Evolutionary conservation across 129 eudicot genomes (phyloP), one percentile per base, ranked within the genome.

Genomic region (Saposhnikovia divaricata): DNA sequence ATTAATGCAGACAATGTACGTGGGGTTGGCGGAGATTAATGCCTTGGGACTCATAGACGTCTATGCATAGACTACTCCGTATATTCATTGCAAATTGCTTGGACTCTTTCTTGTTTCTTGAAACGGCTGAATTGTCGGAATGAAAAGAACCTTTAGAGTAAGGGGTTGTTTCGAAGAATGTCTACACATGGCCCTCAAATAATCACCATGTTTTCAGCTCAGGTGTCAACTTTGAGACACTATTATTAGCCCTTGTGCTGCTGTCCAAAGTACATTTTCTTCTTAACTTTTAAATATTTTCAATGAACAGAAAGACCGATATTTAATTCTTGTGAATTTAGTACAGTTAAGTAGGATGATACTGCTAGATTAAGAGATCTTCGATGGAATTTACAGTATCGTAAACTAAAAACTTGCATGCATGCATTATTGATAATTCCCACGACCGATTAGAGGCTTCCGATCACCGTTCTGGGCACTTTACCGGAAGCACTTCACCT

Each of bases 21-120:
- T 61, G 69, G 69, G 69, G 69, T 61, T 61, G 66, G 69, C 69
- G 69, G 69, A 61, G 69, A 69, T 69, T 69, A 69, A 69, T 61
- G 69, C 25, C 69, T 9, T n/a, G 31, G 69, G 69, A 69, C 11
- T 31, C 74, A 68, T 13, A 34, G 0, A 31, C n/a, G 74, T 12
- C 43, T 31, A 3, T 13, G n/a, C 28, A 28, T 68, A 68, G 4
- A 68, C 73, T 66, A 31, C 73, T 66, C 40, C n/a, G 12, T 40
- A 7, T 39, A 42, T 38, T 71, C 43, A 71, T 37, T 21, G 75
- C 45, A 39, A 71, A 19, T 71, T 71, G 44, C 15, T 61, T 61
- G 11, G 31, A 61, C 69, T 61, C 69, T 61, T 57, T 61, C 69
- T 61, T 61, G 69, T 61, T n/a, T 61, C 34, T 25, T 61, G 25